Evolutionary conservation across 495 filamentous ascomycete species (phyloP).

Genomic region (Aspergillus conjunctus): DNA sequence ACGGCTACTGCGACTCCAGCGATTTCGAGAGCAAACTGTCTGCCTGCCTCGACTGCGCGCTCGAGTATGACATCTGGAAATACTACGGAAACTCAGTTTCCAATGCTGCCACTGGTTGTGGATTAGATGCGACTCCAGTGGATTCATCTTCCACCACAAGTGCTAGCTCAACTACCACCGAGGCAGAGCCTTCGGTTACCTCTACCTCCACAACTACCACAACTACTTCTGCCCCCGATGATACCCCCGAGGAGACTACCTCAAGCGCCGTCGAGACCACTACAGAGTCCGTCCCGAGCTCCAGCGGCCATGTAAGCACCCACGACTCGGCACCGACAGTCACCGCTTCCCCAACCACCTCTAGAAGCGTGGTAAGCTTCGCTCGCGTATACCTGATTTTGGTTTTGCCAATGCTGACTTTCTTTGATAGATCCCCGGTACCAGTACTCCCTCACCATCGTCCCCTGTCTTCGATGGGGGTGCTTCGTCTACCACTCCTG

Average conservation of each 20-base stretch:
- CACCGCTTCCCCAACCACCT: constrained; percentile 5
- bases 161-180: constrained; percentile 14
- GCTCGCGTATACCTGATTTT: neutral
- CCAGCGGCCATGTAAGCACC: neutral
- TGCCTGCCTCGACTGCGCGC: constrained; percentile 48
- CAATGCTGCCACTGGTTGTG: constrained; percentile 36
- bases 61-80: constrained; percentile 51
- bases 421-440: neutral
- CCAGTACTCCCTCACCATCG: neutral
- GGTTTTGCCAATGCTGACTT: neutral
- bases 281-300: neutral
- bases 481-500: constrained; percentile 2
- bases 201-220: neutral
- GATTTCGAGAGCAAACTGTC: constrained; percentile 45
- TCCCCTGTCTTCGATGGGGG: neutral
- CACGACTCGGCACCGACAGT: neutral
- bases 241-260: neutral
- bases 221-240: neutral
- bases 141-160: constrained; percentile 21
- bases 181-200: constrained; percentile 11
- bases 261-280: neutral
- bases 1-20: constrained; percentile 42
- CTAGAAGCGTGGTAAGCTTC: constrained; percentile 10
- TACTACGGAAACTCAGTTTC: constrained; percentile 44
- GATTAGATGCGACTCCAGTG: constrained; percentile 42